Percentiles rank a stretch among this genome's conserved stretches.
Evolutionary conservation across 2,329 filamentous ascomycete genomes (phyloP).

Genomic region (Fusarium mangiferae): DNA sequence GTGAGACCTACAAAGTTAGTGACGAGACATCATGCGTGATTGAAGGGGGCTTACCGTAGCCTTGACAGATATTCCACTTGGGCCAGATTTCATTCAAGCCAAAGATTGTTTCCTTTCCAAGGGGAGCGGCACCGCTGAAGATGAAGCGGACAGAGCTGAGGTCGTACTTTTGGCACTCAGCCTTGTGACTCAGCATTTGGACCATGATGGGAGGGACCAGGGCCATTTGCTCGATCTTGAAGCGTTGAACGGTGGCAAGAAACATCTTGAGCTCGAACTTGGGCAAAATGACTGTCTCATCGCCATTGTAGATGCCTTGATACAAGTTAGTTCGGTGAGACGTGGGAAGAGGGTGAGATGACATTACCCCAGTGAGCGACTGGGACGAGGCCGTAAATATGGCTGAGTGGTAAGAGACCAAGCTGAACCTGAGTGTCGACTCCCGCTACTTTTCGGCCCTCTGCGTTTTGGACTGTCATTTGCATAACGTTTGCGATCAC

Average conservation of each 20-base stretch:
- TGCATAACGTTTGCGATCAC: constrained; percentile 82
- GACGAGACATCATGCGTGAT: accelerated
- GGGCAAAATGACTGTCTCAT: constrained; percentile 76
- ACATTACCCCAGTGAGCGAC: constrained; percentile 57
- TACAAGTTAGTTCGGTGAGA: constrained; percentile 53
- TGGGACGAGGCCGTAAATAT: constrained; percentile 82
- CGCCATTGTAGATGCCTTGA: constrained; percentile 72
- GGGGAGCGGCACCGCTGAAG: constrained; percentile 79
- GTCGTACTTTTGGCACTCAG: constrained; percentile 71
- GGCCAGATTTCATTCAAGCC: constrained; percentile 71
- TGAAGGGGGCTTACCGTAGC: constrained; percentile 66
- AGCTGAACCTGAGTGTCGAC: constrained; percentile 60
- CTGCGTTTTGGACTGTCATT: constrained; percentile 57
- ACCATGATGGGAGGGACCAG: constrained; percentile 85
- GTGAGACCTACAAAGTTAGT: constrained; percentile 66
- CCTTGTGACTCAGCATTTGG: constrained; percentile 72
- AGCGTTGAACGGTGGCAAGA: constrained; percentile 71
- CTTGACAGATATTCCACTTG: constrained; percentile 73
- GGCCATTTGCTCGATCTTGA: constrained; percentile 74
- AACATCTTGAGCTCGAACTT: constrained; percentile 79
- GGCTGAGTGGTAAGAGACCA: constrained; percentile 81
- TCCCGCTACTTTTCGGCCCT: constrained; percentile 50
- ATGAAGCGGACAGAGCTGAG: constrained; percentile 71
- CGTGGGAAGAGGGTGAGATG: not conserved
- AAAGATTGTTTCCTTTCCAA: constrained; percentile 74